A percentile compares a stretch with the other conserved stretches of the same genome.
Conservation (phyloP, 257 asterid species). For the Leonotis leonurus region DNA sequence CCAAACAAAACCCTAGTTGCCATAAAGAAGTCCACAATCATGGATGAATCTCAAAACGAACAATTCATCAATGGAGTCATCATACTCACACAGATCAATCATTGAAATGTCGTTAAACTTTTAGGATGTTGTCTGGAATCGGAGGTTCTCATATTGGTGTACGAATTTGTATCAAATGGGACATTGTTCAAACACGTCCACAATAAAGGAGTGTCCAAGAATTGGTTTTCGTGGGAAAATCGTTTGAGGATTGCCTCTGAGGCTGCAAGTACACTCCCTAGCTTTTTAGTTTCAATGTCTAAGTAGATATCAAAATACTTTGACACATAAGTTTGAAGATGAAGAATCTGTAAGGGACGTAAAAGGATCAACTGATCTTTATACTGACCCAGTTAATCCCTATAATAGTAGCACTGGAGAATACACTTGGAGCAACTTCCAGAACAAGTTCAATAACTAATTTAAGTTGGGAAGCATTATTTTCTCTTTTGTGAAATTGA, state of each 20-base stretch:
- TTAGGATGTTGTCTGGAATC: conserved; percentile 72
- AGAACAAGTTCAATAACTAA: neutral
- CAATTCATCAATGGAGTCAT: conserved; percentile 70
- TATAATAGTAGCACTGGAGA: conserved; percentile 18
- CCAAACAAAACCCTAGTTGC: conserved; percentile 51
- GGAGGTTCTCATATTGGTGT: conserved; percentile 65
- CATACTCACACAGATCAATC: conserved; percentile 72
- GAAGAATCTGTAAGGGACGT: conserved; percentile 24
- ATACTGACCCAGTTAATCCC: conserved; percentile 22
- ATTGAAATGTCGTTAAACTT: conserved; percentile 65
- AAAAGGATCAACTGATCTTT: conserved; percentile 28
- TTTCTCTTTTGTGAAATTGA: too few relatives aligned
- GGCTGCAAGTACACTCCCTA: conserved; percentile 34
- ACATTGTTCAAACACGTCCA: conserved; percentile 49
- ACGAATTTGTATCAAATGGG: conserved; percentile 61
- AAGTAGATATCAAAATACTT: conserved; percentile 40
- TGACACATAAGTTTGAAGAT: conserved; percentile 24
- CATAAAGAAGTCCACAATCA: conserved; percentile 48
- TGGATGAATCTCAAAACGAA: conserved; percentile 59
- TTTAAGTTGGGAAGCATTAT: neutral
- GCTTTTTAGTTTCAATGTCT: conserved; percentile 25
- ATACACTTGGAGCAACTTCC: conserved; percentile 17
- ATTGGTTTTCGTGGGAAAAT: conserved; percentile 62
- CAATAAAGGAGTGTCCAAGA: conserved; percentile 6
- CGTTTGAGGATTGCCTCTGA: conserved; percentile 60